Evolutionary conservation across 2,329 filamentous ascomycete genomes (phyloP).

Genomic region (Sporothrix curviconia): DNA sequence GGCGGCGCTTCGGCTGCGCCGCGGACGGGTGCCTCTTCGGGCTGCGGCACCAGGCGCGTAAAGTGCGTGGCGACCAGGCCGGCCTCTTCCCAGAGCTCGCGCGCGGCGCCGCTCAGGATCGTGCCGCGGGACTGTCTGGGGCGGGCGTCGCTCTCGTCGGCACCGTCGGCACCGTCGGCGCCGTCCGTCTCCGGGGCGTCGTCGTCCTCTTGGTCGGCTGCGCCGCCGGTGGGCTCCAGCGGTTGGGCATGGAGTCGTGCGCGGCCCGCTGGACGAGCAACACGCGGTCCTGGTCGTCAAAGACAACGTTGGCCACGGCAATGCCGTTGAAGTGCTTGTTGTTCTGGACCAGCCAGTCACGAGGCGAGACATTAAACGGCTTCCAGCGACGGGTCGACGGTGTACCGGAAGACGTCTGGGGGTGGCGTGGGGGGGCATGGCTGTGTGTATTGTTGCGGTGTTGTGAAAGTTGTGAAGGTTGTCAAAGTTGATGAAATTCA

Average conservation of each 20-base stretch:
- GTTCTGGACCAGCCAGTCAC: slow-evolving; percentile 20
- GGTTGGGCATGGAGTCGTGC: slow-evolving; percentile 32
- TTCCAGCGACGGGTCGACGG: slow-evolving; percentile 18
- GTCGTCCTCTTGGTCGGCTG: slow-evolving; percentile 29
- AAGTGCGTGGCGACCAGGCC: slow-evolving; percentile 29
- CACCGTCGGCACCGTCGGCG: background rate
- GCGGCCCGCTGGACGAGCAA: slow-evolving; percentile 35
- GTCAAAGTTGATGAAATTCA: too few species aligned
- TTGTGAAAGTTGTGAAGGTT: too few species aligned
- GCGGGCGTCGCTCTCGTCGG: background rate
- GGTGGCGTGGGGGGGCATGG: slow-evolving; percentile 8
- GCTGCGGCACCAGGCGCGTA: slow-evolving; percentile 17
- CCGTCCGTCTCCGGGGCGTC: background rate
- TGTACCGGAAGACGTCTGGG: slow-evolving; percentile 22
- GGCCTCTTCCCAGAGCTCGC: slow-evolving; percentile 39
- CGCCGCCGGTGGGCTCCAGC: slow-evolving; percentile 39
- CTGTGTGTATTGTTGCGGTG: background rate
- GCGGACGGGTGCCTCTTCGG: background rate
- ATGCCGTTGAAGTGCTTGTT: slow-evolving; percentile 19
- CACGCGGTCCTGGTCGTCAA: slow-evolving; percentile 26
- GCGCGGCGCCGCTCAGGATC: slow-evolving; percentile 31
- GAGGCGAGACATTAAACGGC: slow-evolving; percentile 19
- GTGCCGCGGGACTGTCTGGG: slow-evolving; percentile 15
- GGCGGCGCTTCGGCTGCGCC: background rate
- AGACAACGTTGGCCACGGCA: slow-evolving; percentile 26